A percentile compares a stretch with the other conserved stretches of the same genome.
Conservation (phyloP, 192 early-diverging fungal species). For the Backusella psychrophila region DNA sequence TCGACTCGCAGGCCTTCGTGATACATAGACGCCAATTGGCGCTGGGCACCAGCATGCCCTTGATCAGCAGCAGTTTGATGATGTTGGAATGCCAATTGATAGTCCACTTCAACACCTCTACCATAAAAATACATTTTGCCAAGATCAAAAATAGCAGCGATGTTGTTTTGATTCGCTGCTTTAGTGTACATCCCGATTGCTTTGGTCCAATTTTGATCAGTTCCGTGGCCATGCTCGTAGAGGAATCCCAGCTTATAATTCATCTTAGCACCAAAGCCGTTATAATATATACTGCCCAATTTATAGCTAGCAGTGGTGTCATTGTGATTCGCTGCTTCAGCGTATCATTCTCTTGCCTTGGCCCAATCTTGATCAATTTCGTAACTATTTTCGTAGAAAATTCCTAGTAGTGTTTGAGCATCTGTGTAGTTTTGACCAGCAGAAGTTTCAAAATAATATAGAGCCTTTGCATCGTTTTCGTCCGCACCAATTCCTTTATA, state of each 20-base stretch:
- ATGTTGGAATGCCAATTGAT: too few relatives aligned
- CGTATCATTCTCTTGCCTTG: background rate
- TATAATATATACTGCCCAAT: too few relatives aligned
- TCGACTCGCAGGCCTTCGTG: too few relatives aligned
- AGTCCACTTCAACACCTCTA: too few relatives aligned
- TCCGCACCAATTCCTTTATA: background rate
- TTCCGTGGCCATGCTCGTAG: constrained; percentile 26
- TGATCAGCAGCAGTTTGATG: too few relatives aligned
- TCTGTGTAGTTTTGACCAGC: background rate
- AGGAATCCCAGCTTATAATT: constrained; percentile 19
- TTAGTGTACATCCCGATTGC: constrained; percentile 26
- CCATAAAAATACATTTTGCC: too few relatives aligned
- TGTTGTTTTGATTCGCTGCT: constrained; percentile 23
- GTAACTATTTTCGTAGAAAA: background rate
- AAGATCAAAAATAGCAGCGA: background rate
- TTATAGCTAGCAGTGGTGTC: too few relatives aligned
- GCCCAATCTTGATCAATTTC: background rate
- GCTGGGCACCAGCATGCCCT: too few relatives aligned
- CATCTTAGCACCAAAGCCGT: too few relatives aligned
- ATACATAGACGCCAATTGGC: too few relatives aligned
- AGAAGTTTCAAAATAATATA: background rate
- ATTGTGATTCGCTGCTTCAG: background rate
- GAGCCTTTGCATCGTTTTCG: background rate
- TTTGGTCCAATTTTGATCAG: constrained; percentile 21
- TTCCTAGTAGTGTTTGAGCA: background rate